Evolutionary conservation across 2,329 filamentous ascomycete species (phyloP).

Genomic region (Xylariaceae sp.): DNA sequence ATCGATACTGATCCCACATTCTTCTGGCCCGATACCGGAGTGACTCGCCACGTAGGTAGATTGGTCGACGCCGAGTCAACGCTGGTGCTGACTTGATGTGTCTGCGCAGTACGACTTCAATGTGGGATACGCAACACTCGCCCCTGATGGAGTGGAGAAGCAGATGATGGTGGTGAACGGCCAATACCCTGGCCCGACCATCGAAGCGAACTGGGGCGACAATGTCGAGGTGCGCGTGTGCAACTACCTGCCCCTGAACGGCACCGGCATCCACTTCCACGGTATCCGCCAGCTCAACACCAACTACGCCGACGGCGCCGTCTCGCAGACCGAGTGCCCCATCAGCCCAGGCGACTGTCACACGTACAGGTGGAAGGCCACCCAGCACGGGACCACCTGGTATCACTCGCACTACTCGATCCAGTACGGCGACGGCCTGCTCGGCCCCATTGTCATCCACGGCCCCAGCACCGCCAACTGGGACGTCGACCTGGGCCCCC

Average conservation of each 20-base stretch:
- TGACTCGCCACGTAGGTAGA: too few species aligned
- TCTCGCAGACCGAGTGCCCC: constrained; percentile 45
- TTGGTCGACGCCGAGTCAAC: too few species aligned
- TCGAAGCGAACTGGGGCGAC: constrained; percentile 46
- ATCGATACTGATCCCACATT: too few species aligned
- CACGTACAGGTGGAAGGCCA: constrained; percentile 54
- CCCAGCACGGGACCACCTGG: constrained; percentile 50
- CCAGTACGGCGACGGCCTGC: constrained; percentile 48
- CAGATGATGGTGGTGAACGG: constrained; percentile 36
- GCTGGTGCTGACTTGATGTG: too few species aligned
- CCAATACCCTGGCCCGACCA: constrained; percentile 25
- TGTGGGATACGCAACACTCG: constrained; percentile 28
- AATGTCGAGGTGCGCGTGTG: constrained; percentile 47
- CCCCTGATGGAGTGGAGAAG: constrained; percentile 36
- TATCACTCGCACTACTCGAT: constrained; percentile 56
- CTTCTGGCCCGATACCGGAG: too few species aligned
- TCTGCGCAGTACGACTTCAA: constrained; percentile 36
- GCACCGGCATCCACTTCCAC: constrained; percentile 55
- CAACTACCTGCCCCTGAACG: constrained; percentile 48
- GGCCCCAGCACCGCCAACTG: constrained; percentile 55
- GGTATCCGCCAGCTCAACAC: constrained; percentile 53
- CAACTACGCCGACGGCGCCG: constrained; percentile 50
- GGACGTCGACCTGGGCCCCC: constrained; percentile 56
- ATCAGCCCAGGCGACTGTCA: constrained; percentile 44
- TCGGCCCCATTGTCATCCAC: constrained; percentile 57